Percentiles rank a stretch among this genome's conserved stretches.
These are phyloP conservation scores for Yarrowia sp. DNA, from an alignment of 805 yeast genomes.

Conservation along the genomic window DNA sequence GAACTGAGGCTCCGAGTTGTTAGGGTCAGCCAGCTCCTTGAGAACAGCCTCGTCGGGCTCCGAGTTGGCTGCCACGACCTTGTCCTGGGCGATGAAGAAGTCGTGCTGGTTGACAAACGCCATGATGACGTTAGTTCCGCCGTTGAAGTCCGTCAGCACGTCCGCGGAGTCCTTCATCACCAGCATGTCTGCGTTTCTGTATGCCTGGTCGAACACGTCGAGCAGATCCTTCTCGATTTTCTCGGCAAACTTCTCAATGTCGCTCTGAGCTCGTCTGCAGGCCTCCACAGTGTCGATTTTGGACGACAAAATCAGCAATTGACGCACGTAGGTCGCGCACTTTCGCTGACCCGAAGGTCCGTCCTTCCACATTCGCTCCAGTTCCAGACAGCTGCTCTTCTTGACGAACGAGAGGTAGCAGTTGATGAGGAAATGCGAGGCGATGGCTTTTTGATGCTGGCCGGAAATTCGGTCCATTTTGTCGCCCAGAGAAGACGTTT, in stretches of 20 bases:
- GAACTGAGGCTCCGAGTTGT: constrained; percentile 47
- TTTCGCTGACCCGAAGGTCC: constrained; percentile 55
- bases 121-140: constrained; percentile 78
- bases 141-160: constrained; percentile 74
- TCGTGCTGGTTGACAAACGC: constrained; percentile 79
- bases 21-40: constrained; percentile 60
- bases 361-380: constrained; percentile 56
- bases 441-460: constrained; percentile 68
- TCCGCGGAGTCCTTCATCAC: constrained; percentile 72
- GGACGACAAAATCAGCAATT: constrained; percentile 60
- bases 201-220: constrained; percentile 70
- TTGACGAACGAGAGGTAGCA: constrained; percentile 75
- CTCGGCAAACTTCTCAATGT: constrained; percentile 71
- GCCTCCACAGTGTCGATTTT: constrained; percentile 45
- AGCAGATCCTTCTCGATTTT: constrained; percentile 70
- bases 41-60: constrained; percentile 46
- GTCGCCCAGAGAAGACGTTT: constrained; percentile 37
- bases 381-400: constrained; percentile 51
- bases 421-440: constrained; percentile 68
- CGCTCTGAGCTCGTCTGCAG: constrained; percentile 37
- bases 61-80: constrained; percentile 40
- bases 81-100: constrained; percentile 54
- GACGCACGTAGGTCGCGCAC: constrained; percentile 68
- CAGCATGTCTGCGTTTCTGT: constrained; percentile 62
- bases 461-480: constrained; percentile 46